A percentile compares a stretch with the other conserved stretches of the same genome.
Evolutionary conservation across 2,329 filamentous ascomycete genomes (phyloP).

Genomic region (Trichoderma breve): DNA sequence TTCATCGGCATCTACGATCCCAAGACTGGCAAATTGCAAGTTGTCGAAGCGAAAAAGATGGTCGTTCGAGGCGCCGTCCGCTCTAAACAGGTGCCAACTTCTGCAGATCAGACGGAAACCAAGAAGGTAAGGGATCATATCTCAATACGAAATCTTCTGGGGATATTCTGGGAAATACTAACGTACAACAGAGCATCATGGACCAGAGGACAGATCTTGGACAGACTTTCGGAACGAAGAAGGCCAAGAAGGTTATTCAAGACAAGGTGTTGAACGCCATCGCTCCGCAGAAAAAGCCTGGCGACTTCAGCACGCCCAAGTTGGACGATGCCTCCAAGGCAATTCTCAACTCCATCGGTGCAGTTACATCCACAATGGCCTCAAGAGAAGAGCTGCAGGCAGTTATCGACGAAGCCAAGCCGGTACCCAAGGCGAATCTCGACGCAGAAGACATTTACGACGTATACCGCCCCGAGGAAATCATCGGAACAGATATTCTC

Average conservation of each 20-base stretch:
- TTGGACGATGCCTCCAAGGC: slow-evolving; percentile 56
- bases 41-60: slow-evolving; percentile 65
- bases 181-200: slow-evolving; percentile 49
- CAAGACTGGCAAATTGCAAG: slow-evolving; percentile 55
- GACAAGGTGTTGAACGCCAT: slow-evolving; percentile 72
- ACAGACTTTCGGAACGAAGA: slow-evolving; percentile 80
- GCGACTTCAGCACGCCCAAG: slow-evolving; percentile 42
- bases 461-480: slow-evolving; percentile 65
- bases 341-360: slow-evolving; percentile 62
- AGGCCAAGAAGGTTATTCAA: slow-evolving; percentile 74
- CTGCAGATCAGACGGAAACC: slow-evolving; percentile 38
- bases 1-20: slow-evolving; percentile 66
- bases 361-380: slow-evolving; percentile 63
- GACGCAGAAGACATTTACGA: slow-evolving; percentile 66
- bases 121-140: slow-evolving; percentile 5
- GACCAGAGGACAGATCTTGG: slow-evolving; percentile 68
- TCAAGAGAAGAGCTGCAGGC: slow-evolving; percentile 64
- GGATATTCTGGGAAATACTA: slow-evolving; percentile 20
- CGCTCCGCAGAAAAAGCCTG: slow-evolving; percentile 38
- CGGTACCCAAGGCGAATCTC: slow-evolving; percentile 68
- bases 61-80: slow-evolving; percentile 57
- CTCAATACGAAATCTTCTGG: background rate
- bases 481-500: slow-evolving; percentile 68
- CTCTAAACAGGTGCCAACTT: slow-evolving; percentile 50
- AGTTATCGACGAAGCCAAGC: slow-evolving; percentile 65